A percentile compares a stretch with the other conserved stretches of the same genome.
phyloP scores from a whole-genome alignment of 1,139 yeast genomes.

The Schwanniomyces etchellsii region DNA sequence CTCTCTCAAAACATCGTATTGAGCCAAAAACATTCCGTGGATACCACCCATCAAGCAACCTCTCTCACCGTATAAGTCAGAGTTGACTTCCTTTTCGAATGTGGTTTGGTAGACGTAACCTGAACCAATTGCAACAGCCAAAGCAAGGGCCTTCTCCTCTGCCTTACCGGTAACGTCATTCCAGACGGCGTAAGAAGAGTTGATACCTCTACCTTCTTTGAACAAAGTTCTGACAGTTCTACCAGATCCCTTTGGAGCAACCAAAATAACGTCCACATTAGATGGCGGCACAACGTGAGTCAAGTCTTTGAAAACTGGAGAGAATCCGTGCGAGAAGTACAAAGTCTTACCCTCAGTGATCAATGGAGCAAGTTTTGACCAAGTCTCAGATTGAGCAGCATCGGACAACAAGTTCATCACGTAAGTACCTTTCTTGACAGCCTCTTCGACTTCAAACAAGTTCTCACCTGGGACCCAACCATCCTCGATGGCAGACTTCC shows the following conservation, averaged over 20 bases:
- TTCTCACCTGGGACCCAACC: conserved; percentile 99
- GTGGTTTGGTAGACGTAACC: conserved; percentile 99
- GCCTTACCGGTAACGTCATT: conserved; percentile 99
- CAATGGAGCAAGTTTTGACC: conserved; percentile 82
- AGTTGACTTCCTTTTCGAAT: conserved; percentile 97
- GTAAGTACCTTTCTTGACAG: conserved; percentile 85
- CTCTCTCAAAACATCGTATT: conserved; percentile 98
- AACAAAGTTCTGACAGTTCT: conserved; percentile 98
- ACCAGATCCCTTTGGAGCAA: conserved; percentile 99
- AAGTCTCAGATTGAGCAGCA: conserved; percentile 99
- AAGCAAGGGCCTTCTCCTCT: conserved; percentile 97
- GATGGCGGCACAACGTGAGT: conserved; percentile 94
- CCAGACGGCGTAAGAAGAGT: conserved; percentile 99
- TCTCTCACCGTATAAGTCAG: conserved; percentile 99
- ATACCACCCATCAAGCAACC: conserved; percentile 99
- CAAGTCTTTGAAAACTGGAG: conserved; percentile 97
- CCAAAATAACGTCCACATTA: conserved; percentile 93
- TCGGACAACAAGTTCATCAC: conserved; percentile 97
- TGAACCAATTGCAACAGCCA: conserved; percentile 98
- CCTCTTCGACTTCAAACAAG: conserved; percentile 92
- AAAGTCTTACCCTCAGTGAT: conserved; percentile 95
- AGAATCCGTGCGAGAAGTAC: conserved; percentile 99
- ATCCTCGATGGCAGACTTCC: conserved; percentile 99
- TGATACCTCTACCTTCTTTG: conserved; percentile 99
- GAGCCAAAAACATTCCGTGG: conserved; percentile 99